These are phyloP conservation scores for Pseudogymnoascus verrucosus DNA, from an alignment of 2,329 filamentous ascomycete species.

Conservation along the genomic window DNA sequence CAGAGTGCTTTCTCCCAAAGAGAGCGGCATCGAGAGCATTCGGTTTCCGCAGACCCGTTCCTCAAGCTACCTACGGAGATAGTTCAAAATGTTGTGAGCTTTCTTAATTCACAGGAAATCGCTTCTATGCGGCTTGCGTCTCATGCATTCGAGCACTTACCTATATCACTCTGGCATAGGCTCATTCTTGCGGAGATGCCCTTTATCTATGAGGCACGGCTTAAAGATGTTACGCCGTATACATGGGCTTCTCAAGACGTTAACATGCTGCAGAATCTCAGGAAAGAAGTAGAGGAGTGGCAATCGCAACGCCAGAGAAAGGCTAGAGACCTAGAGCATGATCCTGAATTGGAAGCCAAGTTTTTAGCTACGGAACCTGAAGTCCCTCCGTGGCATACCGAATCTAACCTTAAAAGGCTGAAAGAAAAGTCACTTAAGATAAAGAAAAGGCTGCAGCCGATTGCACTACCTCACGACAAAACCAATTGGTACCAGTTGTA, in stretches of 20 bases:
- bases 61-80: conserved; percentile 18
- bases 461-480: conserved; percentile 9
- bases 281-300: not conserved
- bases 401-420: not conserved
- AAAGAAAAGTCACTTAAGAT: not conserved
- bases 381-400: not conserved
- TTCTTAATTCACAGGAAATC: conserved; percentile 19
- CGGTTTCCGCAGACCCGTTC: conserved; percentile 16
- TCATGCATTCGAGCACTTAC: conserved; percentile 18
- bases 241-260: not conserved
- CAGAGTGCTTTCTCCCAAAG: not conserved
- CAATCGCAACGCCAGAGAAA: not conserved
- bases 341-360: not conserved
- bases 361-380: conserved; percentile 5
- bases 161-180: conserved; percentile 17
- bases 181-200: conserved; percentile 22
- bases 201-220: conserved; percentile 21
- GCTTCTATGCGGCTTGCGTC: conserved; percentile 19
- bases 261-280: not conserved
- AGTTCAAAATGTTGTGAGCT: conserved; percentile 14
- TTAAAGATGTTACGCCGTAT: conserved; percentile 2
- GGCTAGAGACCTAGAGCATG: not conserved
- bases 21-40: not conserved
- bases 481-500: conserved; percentile 22
- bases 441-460: not conserved